phyloP scores from a whole-genome alignment of 805 yeast species.

The Sporopachydermia lactativora region DNA sequence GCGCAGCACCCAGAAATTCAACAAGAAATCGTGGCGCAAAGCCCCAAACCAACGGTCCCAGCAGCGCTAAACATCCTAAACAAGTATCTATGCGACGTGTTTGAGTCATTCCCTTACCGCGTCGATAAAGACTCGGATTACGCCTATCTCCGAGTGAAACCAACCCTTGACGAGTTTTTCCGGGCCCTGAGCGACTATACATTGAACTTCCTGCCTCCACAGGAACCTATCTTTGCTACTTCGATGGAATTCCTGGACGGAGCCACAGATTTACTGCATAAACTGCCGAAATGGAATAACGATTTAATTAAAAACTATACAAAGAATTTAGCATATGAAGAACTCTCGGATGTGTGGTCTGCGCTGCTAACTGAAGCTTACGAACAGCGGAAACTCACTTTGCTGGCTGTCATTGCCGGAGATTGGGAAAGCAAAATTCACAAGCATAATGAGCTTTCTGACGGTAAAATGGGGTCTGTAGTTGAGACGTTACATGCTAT shows the following conservation, averaged over 20 bases:
- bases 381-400: slow-evolving; percentile 18
- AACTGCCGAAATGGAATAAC: slow-evolving; percentile 52
- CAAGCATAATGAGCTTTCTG: slow-evolving; percentile 29
- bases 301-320: slow-evolving; percentile 23
- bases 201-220: slow-evolving; percentile 57
- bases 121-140: slow-evolving; percentile 65
- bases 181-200: slow-evolving; percentile 63
- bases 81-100: slow-evolving; percentile 28
- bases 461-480: slow-evolving; percentile 28
- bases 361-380: slow-evolving; percentile 26
- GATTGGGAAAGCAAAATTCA: slow-evolving; percentile 28
- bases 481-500: slow-evolving; percentile 24
- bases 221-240: slow-evolving; percentile 36
- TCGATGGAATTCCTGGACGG: slow-evolving; percentile 50
- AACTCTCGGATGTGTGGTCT: slow-evolving; percentile 44
- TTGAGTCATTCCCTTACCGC: slow-evolving; percentile 51
- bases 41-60: slow-evolving; percentile 45
- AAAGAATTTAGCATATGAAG: slow-evolving; percentile 41
- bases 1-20: slow-evolving; percentile 48
- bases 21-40: slow-evolving; percentile 29
- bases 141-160: slow-evolving; percentile 59
- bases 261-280: slow-evolving; percentile 44
- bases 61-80: slow-evolving; percentile 37
- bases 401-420: slow-evolving; percentile 23
- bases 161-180: slow-evolving; percentile 53